Percentiles rank a stretch among this genome's conserved stretches.
phyloP scores from a whole-genome alignment of 2,329 filamentous ascomycete genomes.

The Stachybotrys elegans region DNA sequence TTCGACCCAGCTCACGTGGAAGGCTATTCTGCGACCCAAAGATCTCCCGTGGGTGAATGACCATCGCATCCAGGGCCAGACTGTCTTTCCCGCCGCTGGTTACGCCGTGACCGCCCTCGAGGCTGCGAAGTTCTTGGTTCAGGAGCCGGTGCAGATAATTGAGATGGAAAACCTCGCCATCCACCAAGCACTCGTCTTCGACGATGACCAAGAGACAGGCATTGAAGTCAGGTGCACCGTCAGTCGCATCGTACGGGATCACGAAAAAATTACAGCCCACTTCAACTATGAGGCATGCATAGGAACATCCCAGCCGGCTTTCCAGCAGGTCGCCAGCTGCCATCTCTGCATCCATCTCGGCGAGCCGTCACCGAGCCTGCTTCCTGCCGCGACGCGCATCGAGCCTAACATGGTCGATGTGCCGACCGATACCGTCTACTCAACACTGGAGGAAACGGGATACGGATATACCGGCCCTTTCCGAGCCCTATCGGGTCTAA shows the following conservation, averaged over 20 bases:
- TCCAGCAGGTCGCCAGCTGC: background rate
- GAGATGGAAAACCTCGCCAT: background rate
- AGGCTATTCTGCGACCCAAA: conserved; percentile 9
- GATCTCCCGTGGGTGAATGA: conserved; percentile 29
- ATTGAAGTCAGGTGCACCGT: background rate
- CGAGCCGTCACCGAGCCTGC: background rate
- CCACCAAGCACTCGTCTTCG: background rate
- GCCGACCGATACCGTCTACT: background rate
- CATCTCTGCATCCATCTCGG: background rate
- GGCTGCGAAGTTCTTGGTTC: background rate
- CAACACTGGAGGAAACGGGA: background rate
- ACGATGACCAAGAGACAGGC: background rate
- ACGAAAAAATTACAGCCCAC: background rate
- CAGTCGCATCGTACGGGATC: background rate
- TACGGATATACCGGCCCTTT: background rate
- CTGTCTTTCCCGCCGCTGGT: conserved; percentile 31
- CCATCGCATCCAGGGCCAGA: conserved; percentile 22
- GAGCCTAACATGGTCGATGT: background rate
- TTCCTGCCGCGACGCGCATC: background rate
- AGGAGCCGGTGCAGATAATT: background rate
- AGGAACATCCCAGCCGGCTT: background rate
- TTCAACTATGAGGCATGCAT: background rate
- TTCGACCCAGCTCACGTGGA: conserved; percentile 5
- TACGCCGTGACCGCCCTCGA: conserved; percentile 30
- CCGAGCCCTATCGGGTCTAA: background rate